Conservation (phyloP, 805 yeast genomes). For the Suhomyces sp. region DNA sequence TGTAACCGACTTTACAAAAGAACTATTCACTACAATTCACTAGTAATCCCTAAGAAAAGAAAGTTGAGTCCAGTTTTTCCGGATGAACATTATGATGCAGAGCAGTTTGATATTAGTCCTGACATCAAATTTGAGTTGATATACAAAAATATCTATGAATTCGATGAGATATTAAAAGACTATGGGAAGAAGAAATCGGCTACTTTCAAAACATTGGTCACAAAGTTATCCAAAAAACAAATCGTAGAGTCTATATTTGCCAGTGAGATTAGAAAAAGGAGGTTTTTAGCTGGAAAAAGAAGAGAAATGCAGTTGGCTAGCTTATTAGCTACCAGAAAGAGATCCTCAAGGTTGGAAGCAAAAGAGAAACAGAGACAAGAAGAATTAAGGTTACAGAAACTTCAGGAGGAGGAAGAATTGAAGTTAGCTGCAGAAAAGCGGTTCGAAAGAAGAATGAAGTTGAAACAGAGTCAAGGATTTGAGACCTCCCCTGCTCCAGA, state of each 20-base stretch:
- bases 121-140: slow-evolving; percentile 29
- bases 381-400: slow-evolving; percentile 48
- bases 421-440: slow-evolving; percentile 42
- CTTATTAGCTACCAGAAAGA: slow-evolving; percentile 63
- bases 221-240: slow-evolving; percentile 13
- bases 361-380: slow-evolving; percentile 50
- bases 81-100: slow-evolving; percentile 21
- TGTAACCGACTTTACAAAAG: slow-evolving; percentile 51
- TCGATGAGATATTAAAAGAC: slow-evolving; percentile 17
- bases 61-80: slow-evolving; percentile 33
- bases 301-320: slow-evolving; percentile 64
- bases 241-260: slow-evolving; percentile 22
- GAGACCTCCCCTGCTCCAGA: slow-evolving; percentile 6
- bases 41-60: slow-evolving; percentile 35
- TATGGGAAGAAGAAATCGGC: slow-evolving; percentile 16
- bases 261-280: slow-evolving; percentile 53
- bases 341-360: slow-evolving; percentile 71
- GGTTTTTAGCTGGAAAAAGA: slow-evolving; percentile 50
- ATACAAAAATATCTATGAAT: slow-evolving; percentile 29
- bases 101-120: slow-evolving; percentile 28
- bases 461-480: slow-evolving; percentile 27
- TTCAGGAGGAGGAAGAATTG: slow-evolving; percentile 45
- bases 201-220: slow-evolving; percentile 27
- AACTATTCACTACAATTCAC: slow-evolving; percentile 19
- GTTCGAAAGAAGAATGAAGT: slow-evolving; percentile 38